phyloP scores from a whole-genome alignment of 2,329 filamentous ascomycete genomes.

The Claviceps lovelessii region DNA sequence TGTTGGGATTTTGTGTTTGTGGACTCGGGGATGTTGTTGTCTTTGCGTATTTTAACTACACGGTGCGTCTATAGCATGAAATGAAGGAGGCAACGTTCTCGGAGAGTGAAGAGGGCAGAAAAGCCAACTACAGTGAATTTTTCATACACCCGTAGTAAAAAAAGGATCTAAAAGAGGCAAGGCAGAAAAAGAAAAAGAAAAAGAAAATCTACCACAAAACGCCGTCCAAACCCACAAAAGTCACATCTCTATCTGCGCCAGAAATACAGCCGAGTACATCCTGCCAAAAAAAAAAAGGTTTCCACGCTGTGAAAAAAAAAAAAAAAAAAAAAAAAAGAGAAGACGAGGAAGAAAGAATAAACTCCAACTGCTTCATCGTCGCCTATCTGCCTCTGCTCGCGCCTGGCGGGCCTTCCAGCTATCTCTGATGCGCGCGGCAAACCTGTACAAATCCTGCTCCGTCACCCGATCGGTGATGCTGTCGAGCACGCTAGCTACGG shows the following conservation, averaged over 20 bases:
- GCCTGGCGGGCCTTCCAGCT: conserved; percentile 58
- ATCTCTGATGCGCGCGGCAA: conserved; percentile 57
- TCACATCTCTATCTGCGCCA: background rate
- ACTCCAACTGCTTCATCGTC: conserved; percentile 3
- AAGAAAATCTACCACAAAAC: background rate
- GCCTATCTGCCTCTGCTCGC: conserved; percentile 15
- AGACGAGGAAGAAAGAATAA: background rate
- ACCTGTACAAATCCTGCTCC: conserved; percentile 61
- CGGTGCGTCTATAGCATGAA: too few relatives aligned
- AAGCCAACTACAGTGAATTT: background rate
- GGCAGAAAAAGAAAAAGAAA: background rate
- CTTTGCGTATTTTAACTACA: too few relatives aligned
- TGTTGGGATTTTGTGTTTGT: too few relatives aligned
- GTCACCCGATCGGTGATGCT: conserved; percentile 79
- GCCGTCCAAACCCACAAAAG: background rate
- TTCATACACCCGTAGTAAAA: too few relatives aligned
- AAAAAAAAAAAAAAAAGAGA: background rate
- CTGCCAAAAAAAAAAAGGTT: background rate
- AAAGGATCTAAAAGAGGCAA: too few relatives aligned
- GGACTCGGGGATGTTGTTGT: too few relatives aligned
- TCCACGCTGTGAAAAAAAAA: background rate
- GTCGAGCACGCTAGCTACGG: conserved; percentile 72
- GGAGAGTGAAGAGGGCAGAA: too few relatives aligned
- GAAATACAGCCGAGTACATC: background rate
- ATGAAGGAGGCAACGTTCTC: too few relatives aligned